Conservation (phyloP, 768 basidiomycete species). For the Suillus sp. region DNA sequence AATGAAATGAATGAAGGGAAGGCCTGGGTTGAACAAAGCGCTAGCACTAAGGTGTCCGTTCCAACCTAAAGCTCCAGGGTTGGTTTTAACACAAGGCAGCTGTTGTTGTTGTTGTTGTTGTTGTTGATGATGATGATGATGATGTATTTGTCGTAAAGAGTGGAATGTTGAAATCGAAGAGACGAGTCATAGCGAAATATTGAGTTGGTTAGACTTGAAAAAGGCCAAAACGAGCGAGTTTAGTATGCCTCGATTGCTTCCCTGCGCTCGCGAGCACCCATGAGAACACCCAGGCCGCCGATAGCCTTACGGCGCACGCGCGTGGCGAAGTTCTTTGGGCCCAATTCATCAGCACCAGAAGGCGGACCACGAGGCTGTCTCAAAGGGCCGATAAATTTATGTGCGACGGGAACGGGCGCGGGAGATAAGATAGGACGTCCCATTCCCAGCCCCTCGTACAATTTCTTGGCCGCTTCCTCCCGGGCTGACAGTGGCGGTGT, state of each 20-base stretch:
- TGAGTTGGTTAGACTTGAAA: slow-evolving; percentile 4
- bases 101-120: too few species aligned
- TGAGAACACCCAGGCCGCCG: slow-evolving; percentile 74
- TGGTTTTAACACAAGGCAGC: slow-evolving; percentile 3
- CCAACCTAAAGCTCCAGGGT: slow-evolving; percentile 13
- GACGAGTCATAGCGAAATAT: slow-evolving; percentile 15
- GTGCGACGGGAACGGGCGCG: slow-evolving; percentile 27
- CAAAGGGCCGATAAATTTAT: slow-evolving; percentile 51
- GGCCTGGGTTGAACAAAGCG: slow-evolving; percentile 10
- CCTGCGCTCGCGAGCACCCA: slow-evolving; percentile 80
- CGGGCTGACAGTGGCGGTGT: slow-evolving; percentile 71
- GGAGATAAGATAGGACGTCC: slow-evolving; percentile 58
- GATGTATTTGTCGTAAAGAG: slow-evolving; percentile 18
- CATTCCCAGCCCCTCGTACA: slow-evolving; percentile 88
- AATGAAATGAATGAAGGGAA: slow-evolving; percentile 9
- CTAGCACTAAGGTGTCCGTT: slow-evolving; percentile 16
- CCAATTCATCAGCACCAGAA: slow-evolving; percentile 82
- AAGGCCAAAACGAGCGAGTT: slow-evolving; percentile 24
- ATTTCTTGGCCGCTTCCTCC: slow-evolving; percentile 84
- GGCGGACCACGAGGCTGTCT: slow-evolving; percentile 90
- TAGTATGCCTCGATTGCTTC: slow-evolving; percentile 73
- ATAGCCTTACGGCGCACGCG: slow-evolving; percentile 85
- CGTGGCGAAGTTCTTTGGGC: slow-evolving; percentile 86
- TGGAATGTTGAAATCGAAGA: slow-evolving; percentile 22
- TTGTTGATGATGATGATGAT: neutral